Evolutionary conservation across 108 stramenopile genomes (phyloP), one percentile per base, ranked within the genome.

Genomic region (Fragilariopsis cylindrus): DNA sequence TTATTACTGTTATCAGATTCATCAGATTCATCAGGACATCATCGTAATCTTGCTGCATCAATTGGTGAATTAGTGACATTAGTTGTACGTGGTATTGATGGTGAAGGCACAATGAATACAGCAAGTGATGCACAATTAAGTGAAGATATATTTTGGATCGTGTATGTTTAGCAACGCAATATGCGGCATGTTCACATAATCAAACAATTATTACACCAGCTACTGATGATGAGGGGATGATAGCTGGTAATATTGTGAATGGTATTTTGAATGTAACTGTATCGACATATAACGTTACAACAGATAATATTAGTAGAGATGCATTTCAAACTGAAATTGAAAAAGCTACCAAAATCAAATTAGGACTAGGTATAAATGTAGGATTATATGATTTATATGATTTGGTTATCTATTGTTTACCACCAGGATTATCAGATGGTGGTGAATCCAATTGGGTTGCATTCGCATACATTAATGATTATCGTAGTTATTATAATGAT

Each of bases 401-500:
- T 52, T 48, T 50, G 8, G 62, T 63, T 43, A 21, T 63, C 3
- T 41, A n/a, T 15, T 63, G 62, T n/a, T 40, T n/a, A n/a, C 62
- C 62, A 4, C 62, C 62, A 0, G 62, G 62, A 44, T 9, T 52
- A 52, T 15, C 42, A 3, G 48, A 48, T 21, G 5, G 46, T 7
- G 30, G 30, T 30, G 30, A 30, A 30, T 30, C 30, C 30, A 30
- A 30, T 30, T 68, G 67, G 67, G 5, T 68, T 19, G 67, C 67
- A 19, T 68, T 21, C 30, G 86, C 80, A 21, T 77, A 77, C 54
- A 46, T 87, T 56, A 77, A 80, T 64, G 11, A 41, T 1, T 85
- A 69, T 63, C 41, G 54, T 9, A 68, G 62, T 13, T 70, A 78
- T 7, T 92, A 81, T 75, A 88, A 80, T 69, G 55, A 89, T 55